A percentile compares a stretch with the other conserved stretches of the same genome.
phyloP scores from a whole-genome alignment of 2,329 filamentous ascomycete species.

The Pleoardoris graminearum region DNA sequence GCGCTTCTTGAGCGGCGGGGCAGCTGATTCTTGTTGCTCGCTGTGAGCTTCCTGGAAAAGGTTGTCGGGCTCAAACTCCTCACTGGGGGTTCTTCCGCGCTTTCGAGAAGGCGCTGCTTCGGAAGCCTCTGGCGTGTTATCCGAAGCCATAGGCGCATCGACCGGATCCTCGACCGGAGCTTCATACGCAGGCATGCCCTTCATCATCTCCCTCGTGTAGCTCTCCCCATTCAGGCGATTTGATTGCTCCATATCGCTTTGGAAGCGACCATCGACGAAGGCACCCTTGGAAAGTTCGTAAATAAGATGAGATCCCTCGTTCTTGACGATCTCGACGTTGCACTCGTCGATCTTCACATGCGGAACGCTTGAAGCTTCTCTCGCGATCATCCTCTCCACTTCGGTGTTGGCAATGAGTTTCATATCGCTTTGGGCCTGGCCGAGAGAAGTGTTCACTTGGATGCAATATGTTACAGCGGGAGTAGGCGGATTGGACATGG shows the following conservation, averaged over 20 bases:
- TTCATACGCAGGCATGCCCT: background rate
- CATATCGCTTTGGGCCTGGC: conserved; percentile 1
- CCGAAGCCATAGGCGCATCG: background rate
- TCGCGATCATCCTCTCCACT: background rate
- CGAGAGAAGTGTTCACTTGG: background rate
- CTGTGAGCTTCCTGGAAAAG: too few species aligned
- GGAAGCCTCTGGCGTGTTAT: too few species aligned
- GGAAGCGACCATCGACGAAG: background rate
- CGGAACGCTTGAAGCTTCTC: too few species aligned
- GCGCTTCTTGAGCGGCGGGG: too few species aligned
- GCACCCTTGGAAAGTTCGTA: background rate
- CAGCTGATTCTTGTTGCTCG: too few species aligned
- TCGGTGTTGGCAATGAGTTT: background rate
- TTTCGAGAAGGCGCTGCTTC: too few species aligned
- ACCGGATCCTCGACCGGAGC: background rate
- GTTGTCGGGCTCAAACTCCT: too few species aligned
- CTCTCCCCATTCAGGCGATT: background rate
- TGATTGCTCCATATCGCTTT: background rate
- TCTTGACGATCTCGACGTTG: background rate
- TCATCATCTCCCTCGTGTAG: background rate
- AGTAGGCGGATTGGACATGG: background rate
- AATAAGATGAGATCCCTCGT: background rate
- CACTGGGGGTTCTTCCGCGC: too few species aligned
- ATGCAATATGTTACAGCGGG: background rate
- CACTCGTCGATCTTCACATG: background rate